Conservation (phyloP, 177 flowering plant genomes). For the Vitis hybrid region DNA sequence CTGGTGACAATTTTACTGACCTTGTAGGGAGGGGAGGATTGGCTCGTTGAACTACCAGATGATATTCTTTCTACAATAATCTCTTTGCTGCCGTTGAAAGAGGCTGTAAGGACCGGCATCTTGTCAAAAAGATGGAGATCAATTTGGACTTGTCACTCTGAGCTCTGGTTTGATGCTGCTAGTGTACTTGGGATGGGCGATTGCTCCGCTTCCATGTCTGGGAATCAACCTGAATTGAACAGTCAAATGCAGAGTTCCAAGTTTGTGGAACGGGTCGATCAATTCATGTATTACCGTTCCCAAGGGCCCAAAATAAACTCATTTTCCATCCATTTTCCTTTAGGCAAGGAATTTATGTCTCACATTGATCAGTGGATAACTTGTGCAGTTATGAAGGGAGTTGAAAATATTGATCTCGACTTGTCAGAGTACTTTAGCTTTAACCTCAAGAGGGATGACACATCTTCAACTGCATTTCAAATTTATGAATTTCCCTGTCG, state of each 20-base stretch:
- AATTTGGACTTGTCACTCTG: slow-evolving; percentile 13
- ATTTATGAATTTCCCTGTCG: slow-evolving; percentile 10
- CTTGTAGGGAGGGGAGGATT: slow-evolving; percentile 2
- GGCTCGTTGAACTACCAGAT: slow-evolving; percentile 6
- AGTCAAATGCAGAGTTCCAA: not conserved
- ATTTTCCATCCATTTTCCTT: slow-evolving; percentile 1
- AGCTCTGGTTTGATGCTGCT: slow-evolving; percentile 6
- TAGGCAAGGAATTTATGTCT: slow-evolving; percentile 7
- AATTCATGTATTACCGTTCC: slow-evolving; percentile 8
- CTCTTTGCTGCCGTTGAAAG: slow-evolving; percentile 12
- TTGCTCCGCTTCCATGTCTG: not conserved
- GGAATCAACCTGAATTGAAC: not conserved
- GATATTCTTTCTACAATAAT: slow-evolving; percentile 6
- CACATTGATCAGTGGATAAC: slow-evolving; percentile 15
- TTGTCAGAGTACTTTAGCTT: not conserved
- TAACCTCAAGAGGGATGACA: not conserved
- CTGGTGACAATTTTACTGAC: not conserved
- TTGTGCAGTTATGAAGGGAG: slow-evolving; percentile 11
- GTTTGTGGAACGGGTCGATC: slow-evolving; percentile 12
- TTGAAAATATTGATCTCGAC: slow-evolving; percentile 13
- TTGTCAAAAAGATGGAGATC: slow-evolving; percentile 15
- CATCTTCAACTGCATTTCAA: not conserved
- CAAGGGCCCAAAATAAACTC: slow-evolving; percentile 11
- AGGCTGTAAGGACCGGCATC: slow-evolving; percentile 17
- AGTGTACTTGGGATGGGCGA: slow-evolving; percentile 1